Percentiles rank a stretch among this genome's conserved stretches.
Conservation (phyloP, 371 early-diverging fungal species). For the Lichtheimia hyalospora region DNA sequence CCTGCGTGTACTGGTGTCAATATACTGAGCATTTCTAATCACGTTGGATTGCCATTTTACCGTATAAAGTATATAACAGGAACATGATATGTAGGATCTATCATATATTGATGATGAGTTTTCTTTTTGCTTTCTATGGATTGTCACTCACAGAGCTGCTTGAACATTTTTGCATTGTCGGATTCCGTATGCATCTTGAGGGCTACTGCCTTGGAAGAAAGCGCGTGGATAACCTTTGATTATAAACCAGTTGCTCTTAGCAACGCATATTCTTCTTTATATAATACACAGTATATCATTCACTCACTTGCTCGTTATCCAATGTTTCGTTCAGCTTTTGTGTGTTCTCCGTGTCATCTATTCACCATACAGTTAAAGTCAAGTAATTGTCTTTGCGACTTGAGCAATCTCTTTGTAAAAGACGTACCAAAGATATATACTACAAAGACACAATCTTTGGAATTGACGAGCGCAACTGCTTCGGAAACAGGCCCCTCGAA, state of each 20-base stretch:
- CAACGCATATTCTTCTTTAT: background rate
- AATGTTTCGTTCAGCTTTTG: conserved; percentile 11
- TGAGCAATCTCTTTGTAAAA: background rate
- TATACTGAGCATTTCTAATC: no score
- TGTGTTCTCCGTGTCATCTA: conserved; percentile 15
- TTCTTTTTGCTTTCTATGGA: background rate
- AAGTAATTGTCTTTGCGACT: background rate
- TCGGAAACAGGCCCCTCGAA: conserved; percentile 24
- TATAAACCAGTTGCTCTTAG: background rate
- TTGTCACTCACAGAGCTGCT: conserved; percentile 23
- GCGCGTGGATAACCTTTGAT: conserved; percentile 8
- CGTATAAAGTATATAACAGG: conserved; percentile 24
- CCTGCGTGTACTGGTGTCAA: background rate
- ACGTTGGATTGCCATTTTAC: background rate
- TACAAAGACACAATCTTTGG: conserved; percentile 19
- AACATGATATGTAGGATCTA: conserved; percentile 21
- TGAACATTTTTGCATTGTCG: conserved; percentile 24
- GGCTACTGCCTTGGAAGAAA: conserved; percentile 10
- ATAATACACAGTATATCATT: background rate
- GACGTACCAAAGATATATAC: conserved; percentile 23
- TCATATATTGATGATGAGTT: background rate
- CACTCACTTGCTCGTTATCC: background rate
- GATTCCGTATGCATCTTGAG: conserved; percentile 19
- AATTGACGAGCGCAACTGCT: conserved; percentile 24
- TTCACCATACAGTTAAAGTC: no score